Base-by-base conservation (phyloP, 2,329 filamentous ascomycete species). In the Nemania sp. region DNA sequence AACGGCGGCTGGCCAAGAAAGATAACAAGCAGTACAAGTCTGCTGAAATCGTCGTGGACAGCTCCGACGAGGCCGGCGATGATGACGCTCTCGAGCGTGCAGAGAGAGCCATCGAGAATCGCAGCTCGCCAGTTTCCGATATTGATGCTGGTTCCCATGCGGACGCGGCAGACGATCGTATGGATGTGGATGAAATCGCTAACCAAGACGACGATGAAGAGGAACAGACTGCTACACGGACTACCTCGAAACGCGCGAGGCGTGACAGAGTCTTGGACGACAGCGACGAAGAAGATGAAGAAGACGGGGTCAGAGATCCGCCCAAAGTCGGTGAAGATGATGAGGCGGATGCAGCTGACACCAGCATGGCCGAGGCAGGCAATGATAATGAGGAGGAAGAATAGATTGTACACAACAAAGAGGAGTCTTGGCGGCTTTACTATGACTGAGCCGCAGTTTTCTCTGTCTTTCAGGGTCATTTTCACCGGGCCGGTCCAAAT, bases 31-130 rank as follows among this genome's bases (percentile, higher is more conserved):
- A 96, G 76, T 96, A 86, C 81, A 97, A 97, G 83, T 93, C 90
- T 52, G 87, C 85, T 1, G 92, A 96, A 76, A 86, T 92, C 64
- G 87, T 97, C 29, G 89, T 91, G 46, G 90, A 94, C 64, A 91
- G 88, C 65, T 85, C 84, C 15, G 84, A 84, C 12, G 81, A 81
- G 2, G 59, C 47, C 29, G 58, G 55, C n/a, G 76, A 76, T 13
- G 74, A 77, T 1, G 75, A 80, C 43, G 75, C 73, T 5, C 74
- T 81, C 3, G 80, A 82, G n/a, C 75, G 76, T 32, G 79, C 79
- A 0, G 80, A 82, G 66, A 73, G 75, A 52, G 75, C 74, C 4
- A 68, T 81, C 2, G 76, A 77, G 34, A 72, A 58, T 63, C 69
- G 68, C 60, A 65, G 57, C 58, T 71, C 68, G 20, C 68, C 55